A percentile compares a stretch with the other conserved stretches of the same genome.
phyloP scores from a whole-genome alignment of 2,329 filamentous ascomycete genomes.

The Orbilia quercus region DNA sequence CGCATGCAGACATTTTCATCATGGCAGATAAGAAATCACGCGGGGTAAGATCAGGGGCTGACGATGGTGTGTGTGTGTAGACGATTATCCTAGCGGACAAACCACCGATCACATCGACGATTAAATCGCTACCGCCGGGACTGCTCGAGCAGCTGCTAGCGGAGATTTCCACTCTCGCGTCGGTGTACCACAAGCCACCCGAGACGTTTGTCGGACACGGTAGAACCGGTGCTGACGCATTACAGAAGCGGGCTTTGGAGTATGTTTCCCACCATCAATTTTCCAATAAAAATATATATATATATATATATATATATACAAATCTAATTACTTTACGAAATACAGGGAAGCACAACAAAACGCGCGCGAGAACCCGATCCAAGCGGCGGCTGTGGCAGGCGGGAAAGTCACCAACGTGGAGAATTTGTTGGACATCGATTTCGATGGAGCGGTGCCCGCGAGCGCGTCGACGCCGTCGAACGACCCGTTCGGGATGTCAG shows the following conservation, averaged over 20 bases:
- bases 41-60: slow-evolving; percentile 15
- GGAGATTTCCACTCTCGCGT: slow-evolving; percentile 93
- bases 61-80: slow-evolving; percentile 62
- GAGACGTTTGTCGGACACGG: slow-evolving; percentile 98
- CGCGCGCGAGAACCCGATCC: slow-evolving; percentile 91
- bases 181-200: slow-evolving; percentile 97
- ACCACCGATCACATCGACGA: slow-evolving; percentile 92
- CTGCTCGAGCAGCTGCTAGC: slow-evolving; percentile 89
- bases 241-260: slow-evolving; percentile 94
- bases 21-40: too few species aligned
- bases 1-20: neutral
- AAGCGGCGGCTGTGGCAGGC: slow-evolving; percentile 73
- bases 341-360: slow-evolving; percentile 85
- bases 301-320: too few species aligned
- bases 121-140: slow-evolving; percentile 83
- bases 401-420: slow-evolving; percentile 77
- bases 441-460: slow-evolving; percentile 92
- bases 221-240: slow-evolving; percentile 89
- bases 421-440: slow-evolving; percentile 95
- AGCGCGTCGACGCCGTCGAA: slow-evolving; percentile 75
- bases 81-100: slow-evolving; percentile 93
- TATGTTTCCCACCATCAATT: too few species aligned
- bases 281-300: too few species aligned
- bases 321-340: too few species aligned
- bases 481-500: slow-evolving; percentile 62